Conservation (phyloP, 192 early-diverging fungal genomes). For the Entomortierella beljakovae region DNA sequence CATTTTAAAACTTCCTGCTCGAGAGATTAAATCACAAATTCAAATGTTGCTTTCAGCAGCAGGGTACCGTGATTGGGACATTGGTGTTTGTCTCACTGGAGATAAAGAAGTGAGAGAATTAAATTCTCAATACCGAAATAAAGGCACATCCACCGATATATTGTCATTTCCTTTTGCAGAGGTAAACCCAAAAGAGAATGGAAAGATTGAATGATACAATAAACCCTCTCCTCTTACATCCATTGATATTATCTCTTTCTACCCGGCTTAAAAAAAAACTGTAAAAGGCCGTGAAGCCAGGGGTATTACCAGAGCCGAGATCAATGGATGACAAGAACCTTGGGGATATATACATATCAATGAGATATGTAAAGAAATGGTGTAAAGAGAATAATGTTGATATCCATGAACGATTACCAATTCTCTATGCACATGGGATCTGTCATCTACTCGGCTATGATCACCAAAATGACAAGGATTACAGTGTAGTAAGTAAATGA, state of each 20-base stretch:
- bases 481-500: conserved; percentile 26
- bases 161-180: conserved; percentile 74
- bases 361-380: conserved; percentile 63
- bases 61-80: conserved; percentile 68
- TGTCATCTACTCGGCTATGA: conserved; percentile 78
- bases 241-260: no score
- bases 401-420: conserved; percentile 61
- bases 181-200: conserved; percentile 20
- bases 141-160: conserved; percentile 69
- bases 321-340: conserved; percentile 65
- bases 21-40: conserved; percentile 31
- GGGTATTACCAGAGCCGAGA: conserved; percentile 47
- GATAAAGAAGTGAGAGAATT: conserved; percentile 60
- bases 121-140: conserved; percentile 64
- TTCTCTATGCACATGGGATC: conserved; percentile 72
- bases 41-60: conserved; percentile 59
- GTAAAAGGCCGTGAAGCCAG: conserved; percentile 42
- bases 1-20: conserved; percentile 13
- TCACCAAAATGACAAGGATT: conserved; percentile 65
- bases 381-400: conserved; percentile 60
- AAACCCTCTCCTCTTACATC: no score
- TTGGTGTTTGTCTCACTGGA: conserved; percentile 68
- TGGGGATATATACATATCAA: conserved; percentile 73
- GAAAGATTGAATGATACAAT: no score
- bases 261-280: background rate